Base-by-base conservation (phyloP, 1,284 basidiomycete genomes). In the Dichomitus squalens region DNA sequence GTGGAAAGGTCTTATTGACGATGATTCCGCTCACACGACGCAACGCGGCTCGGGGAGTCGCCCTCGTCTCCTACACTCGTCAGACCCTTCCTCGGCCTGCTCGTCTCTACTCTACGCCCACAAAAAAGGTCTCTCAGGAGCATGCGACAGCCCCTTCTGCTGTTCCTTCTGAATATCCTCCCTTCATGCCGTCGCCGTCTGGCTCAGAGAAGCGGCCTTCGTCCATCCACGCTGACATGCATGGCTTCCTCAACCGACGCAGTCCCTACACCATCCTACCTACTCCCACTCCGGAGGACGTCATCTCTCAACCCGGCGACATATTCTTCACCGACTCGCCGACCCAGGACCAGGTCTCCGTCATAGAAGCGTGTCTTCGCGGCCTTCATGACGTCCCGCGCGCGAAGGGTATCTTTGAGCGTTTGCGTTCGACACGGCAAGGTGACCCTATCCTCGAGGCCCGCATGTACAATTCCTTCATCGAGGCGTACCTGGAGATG, bases 341-440 rank as follows among this genome's bases (percentile, higher is more conserved):
- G 0, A 84, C 86, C 0, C 84, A 87, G 69, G 89, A 93, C 68
- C 77, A 82, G 48, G 70, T 92, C 11, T 84, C 89, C 0, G 80
- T 93, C 61, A 88, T 95, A 71, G 86, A 90, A 64, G 90, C 90
- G 0, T 94, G 92, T 70, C 72, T 94, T 16, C 81, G 88, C 68
- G 83, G 87, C 59, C 70, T 84, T 0, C 84, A 88, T 71, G 87
- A 93, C 66, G 85, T 92, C 0, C 78, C 80, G 0, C 85, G 91
- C 16, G 90, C 90, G 9, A 83, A 83, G 61, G 72, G 75, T 43
- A 80, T 93, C 21, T 91, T 92, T 62, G 81, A 86, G 49, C 76
- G 78, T 7, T 66, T 92, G 31, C 80, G 87, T 58, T n/a, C 66
- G 53, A 58, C 55, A 33, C 54, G 51, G 31, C 44, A 49, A 4